Evolutionary conservation across 2,329 filamentous ascomycete genomes (phyloP), one percentile per base, ranked within the genome.

Genomic region (Xylaria sp.): DNA sequence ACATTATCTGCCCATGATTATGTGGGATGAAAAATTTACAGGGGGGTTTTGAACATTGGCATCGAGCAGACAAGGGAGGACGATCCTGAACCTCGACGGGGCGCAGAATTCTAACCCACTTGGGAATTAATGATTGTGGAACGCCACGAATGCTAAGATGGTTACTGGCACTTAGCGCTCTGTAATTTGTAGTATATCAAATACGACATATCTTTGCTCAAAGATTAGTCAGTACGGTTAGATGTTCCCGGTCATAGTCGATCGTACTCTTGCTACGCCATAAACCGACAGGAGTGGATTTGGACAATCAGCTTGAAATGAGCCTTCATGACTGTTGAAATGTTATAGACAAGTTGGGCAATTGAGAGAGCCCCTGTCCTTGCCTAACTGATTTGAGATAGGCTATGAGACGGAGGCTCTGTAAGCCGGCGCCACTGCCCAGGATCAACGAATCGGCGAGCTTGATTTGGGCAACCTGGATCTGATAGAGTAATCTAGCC

Each of bases 181-280:
- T 39, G 13, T 3, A n/a, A 39, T 18, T 32, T 13, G 23, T 55
- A 58, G 13, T 9, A 12, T 25, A 15, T 10, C 13, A 46, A 28
- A 46, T 25, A 25, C 5, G n/a, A 37, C 10, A 12, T 13, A 41
- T 23, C 37, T 41, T 25, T 25, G 18, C 15, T 18, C 6, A 34
- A 57, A 37, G 44, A 61, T 68, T 68, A 64, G 65, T 68, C 58
- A 68, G 37, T 28, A 18, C 20, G 18, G 20, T n/a, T 48, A 9
- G 15, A 41, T 55, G 12, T 59, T 59, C 13, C 37, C 12, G 8
- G 37, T 20, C 10, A 28, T 28, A 41, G 32, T 68, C 10, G 48
- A 32, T 56, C 51, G 32, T 56, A 18, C 5, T 15, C 15, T 52
- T 54, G 59, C 44, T 59, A 48, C 60, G 48, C 59, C 60, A 39